Base-by-base conservation (phyloP, 208 protist species). In the Crithidia expoeki region DNA sequence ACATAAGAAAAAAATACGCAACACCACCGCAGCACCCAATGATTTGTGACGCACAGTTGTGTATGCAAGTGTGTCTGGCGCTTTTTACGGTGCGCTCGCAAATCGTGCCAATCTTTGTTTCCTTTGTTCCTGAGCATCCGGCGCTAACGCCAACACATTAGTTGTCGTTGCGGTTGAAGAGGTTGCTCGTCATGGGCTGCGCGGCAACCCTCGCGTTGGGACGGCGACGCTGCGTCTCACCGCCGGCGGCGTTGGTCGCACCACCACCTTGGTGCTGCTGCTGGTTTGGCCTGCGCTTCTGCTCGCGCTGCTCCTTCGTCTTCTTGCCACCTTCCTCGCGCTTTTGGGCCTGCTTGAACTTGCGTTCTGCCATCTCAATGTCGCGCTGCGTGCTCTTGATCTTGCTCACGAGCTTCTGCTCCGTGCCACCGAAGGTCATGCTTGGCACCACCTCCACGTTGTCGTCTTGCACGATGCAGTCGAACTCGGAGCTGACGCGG, bases 371-470 rank as follows among this genome's bases (percentile, higher is more conserved):
- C 60, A 71, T 58, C 42, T 81, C 78, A 33, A 86, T 69, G 19
- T 90, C 84, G 38, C 83, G 74, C 56, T 91, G 79, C 21, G 89
- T 65, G 50, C 71, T 75, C 57, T 85, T 84, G 69, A 96, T 96
- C 57, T 89, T 86, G 66, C 74, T 82, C 32, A 88, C 66, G 10
- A 94, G 72, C 67, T 93, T 93, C 27, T 76, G 79, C 78, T 96
- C 89, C 49, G 77, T 88, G 44, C 80, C 84, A 64, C 80, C 83
- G 63, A 86, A 85, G 32, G 81, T 92, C 46, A 86, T 89, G 65
- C 83, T 87, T 28, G 84, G 80, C 47, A 94, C 83, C 52, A 96
- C 89, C 72, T 92, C 83, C 10, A 96, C 89, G 68, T 89, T 94
- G 62, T 90, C 89, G 63, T 85, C 88, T 40, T 80, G 76, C 68